Evolutionary conservation across 371 early-diverging fungal genomes (phyloP).

Genomic region (Choanephora cucurbitarum): DNA sequence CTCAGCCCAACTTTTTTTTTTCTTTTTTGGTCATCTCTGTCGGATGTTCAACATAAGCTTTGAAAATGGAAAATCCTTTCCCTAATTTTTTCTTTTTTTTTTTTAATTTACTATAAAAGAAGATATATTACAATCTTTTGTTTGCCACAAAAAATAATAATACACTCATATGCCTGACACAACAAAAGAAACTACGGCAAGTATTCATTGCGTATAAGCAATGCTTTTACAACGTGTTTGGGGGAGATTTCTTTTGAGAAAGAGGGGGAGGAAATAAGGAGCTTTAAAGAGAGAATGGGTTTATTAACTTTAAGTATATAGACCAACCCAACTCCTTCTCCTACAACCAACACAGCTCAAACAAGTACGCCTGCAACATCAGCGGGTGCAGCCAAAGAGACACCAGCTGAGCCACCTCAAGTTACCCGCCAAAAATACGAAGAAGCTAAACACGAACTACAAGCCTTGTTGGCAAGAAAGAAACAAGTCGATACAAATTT

Average conservation of each 20-base stretch:
- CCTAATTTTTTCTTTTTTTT: background rate
- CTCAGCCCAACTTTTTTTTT: conserved; percentile 1
- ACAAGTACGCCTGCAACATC: background rate
- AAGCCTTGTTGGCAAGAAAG: conserved; percentile 58
- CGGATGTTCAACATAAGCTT: background rate
- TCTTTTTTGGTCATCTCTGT: background rate
- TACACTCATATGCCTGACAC: background rate
- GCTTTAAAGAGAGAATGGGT: background rate
- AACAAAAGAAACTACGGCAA: background rate
- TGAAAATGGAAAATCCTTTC: background rate
- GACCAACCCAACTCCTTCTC: background rate
- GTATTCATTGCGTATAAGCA: background rate
- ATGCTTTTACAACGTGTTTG: too few species aligned
- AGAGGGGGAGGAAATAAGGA: background rate
- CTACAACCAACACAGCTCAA: background rate
- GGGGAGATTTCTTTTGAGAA: too few species aligned
- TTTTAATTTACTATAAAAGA: background rate
- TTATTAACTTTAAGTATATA: background rate
- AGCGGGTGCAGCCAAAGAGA: conserved; percentile 7
- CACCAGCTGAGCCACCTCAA: conserved; percentile 39
- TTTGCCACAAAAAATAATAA: too few species aligned
- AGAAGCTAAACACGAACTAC: conserved; percentile 61
- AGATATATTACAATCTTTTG: too few species aligned
- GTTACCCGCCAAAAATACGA: conserved; percentile 62
- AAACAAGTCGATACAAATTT: conserved; percentile 64